These are phyloP conservation scores for Candida yuanshanica DNA, from an alignment of 805 yeast genomes.

Conservation along the genomic window DNA sequence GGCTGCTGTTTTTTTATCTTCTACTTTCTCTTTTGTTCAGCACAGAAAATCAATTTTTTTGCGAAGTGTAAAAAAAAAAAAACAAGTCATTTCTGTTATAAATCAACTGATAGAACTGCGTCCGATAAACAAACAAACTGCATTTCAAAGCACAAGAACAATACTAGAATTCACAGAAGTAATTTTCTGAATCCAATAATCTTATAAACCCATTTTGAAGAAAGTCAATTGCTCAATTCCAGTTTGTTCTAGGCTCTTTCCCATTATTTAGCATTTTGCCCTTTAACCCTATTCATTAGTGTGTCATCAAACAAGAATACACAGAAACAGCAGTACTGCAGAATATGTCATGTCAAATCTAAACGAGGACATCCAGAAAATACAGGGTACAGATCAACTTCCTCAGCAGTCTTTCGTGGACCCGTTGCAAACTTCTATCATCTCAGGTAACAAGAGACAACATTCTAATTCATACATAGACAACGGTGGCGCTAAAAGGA, in stretches of 20 bases:
- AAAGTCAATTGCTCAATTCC: not conserved
- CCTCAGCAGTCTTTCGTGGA: not conserved
- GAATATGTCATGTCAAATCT: conserved; percentile 5
- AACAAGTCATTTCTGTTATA: too few species aligned
- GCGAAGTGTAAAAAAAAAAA: too few species aligned
- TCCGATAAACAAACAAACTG: too few species aligned
- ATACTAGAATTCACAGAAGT: too few species aligned
- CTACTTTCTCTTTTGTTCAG: too few species aligned
- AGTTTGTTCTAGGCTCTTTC: not conserved
- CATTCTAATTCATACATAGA: conserved; percentile 18
- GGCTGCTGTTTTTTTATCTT: too few species aligned
- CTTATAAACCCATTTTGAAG: not conserved
- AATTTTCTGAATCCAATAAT: not conserved
- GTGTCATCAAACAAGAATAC: not conserved
- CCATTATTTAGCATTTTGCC: not conserved
- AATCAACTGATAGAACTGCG: too few species aligned
- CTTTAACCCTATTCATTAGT: not conserved
- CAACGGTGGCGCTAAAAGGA: conserved; percentile 9
- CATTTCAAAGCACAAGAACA: too few species aligned
- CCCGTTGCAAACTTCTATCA: not conserved
- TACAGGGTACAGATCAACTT: not conserved
- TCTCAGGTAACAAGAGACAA: conserved; percentile 17
- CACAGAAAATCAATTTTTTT: too few species aligned
- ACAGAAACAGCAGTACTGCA: not conserved
- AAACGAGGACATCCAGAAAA: not conserved